Evolutionary conservation across 192 early-diverging fungal species (phyloP).

Genomic region (Physocladia obscura): DNA sequence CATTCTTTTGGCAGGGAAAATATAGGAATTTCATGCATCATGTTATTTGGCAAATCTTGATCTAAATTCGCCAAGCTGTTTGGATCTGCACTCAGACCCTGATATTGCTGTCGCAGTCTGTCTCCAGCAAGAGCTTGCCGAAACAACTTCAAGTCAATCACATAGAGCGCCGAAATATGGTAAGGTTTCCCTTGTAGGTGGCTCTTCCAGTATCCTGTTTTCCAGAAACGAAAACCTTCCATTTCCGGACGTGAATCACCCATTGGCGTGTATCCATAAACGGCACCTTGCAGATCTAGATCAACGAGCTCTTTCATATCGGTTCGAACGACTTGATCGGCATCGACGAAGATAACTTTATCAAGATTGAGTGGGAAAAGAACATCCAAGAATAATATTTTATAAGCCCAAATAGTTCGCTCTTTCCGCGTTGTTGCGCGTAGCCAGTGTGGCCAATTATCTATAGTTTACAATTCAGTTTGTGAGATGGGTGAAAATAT

Average conservation of each 20-base stretch:
- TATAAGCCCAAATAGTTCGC: slow-evolving; percentile 98
- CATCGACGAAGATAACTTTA: slow-evolving; percentile 97
- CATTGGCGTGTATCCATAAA: slow-evolving; percentile 96
- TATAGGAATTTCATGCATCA: slow-evolving; percentile 89
- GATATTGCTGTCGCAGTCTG: slow-evolving; percentile 88
- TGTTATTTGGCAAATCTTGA: slow-evolving; percentile 97
- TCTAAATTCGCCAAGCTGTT: slow-evolving; percentile 91
- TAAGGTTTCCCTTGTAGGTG: slow-evolving; percentile 87
- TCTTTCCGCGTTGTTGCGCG: slow-evolving; percentile 90
- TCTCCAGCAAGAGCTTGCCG: slow-evolving; percentile 93
- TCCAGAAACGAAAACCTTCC: slow-evolving; percentile 98
- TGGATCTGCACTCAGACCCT: slow-evolving; percentile 83
- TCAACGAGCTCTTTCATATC: slow-evolving; percentile 91
- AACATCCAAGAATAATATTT: slow-evolving; percentile 97
- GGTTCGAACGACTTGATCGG: slow-evolving; percentile 96
- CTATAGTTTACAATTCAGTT: too few relatives aligned
- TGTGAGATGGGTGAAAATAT: too few relatives aligned
- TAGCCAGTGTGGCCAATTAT: slow-evolving; percentile 98
- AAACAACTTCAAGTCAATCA: slow-evolving; percentile 92
- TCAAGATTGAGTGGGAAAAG: slow-evolving; percentile 90
- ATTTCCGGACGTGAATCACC: slow-evolving; percentile 89
- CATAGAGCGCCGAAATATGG: slow-evolving; percentile 92
- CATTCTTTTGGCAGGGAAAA: slow-evolving; percentile 93
- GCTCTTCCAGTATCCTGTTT: slow-evolving; percentile 90
- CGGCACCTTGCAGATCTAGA: slow-evolving; percentile 90